Conservation (phyloP, 1,284 basidiomycete species). For the Ustilago loliicola region DNA sequence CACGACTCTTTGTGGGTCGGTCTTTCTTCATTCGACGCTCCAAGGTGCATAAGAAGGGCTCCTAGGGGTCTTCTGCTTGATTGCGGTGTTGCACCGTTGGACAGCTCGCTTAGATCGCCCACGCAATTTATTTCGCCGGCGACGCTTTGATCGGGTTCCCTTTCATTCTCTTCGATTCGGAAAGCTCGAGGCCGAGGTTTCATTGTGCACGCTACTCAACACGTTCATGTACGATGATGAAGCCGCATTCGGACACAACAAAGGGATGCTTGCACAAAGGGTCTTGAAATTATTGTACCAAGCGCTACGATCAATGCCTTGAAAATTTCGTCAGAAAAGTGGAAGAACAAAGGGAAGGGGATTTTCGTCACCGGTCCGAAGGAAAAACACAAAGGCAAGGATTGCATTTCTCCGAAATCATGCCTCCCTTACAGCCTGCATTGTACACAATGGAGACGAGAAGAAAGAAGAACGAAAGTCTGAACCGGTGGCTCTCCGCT, state of each 20-base stretch:
- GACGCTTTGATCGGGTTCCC: slow-evolving; percentile 13
- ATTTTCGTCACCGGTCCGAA: not conserved
- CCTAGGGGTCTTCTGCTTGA: too few species aligned
- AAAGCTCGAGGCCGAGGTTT: not conserved
- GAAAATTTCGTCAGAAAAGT: not conserved
- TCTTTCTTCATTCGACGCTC: not conserved
- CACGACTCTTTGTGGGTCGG: not conserved
- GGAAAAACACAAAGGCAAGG: not conserved
- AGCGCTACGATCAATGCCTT: slow-evolving; percentile 10
- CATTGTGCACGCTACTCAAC: not conserved
- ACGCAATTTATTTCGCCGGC: not conserved
- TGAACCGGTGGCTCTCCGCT: not conserved
- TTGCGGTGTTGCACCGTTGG: not conserved
- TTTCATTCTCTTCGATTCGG: not conserved
- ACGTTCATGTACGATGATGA: not conserved
- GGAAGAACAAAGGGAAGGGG: slow-evolving; percentile 16
- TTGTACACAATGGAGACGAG: not conserved
- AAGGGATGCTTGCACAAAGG: slow-evolving; percentile 6
- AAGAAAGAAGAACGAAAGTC: not conserved
- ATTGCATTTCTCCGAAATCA: not conserved
- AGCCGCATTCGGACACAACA: not conserved
- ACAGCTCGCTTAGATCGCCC: slow-evolving; percentile 13
- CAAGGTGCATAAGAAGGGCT: not conserved
- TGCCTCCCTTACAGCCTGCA: not conserved
- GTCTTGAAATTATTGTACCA: not conserved